Evolutionary conservation across 1,284 basidiomycete genomes (phyloP).

Genomic region (Boletus austroedulis): DNA sequence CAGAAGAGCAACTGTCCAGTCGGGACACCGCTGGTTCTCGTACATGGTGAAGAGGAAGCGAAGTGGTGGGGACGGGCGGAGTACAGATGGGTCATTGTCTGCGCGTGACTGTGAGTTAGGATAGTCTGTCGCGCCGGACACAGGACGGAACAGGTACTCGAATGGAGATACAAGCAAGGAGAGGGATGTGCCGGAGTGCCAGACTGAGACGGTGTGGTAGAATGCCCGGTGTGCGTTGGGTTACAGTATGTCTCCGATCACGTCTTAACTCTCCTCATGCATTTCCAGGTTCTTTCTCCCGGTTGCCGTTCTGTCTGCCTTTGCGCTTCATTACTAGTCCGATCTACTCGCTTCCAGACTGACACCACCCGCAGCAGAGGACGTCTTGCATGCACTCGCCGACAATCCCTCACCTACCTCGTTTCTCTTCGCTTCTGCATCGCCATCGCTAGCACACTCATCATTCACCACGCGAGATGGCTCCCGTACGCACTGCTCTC

Average conservation of each 20-base stretch:
- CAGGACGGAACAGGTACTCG: slow-evolving; percentile 34
- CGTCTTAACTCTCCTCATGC: background rate
- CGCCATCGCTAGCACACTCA: slow-evolving; percentile 56
- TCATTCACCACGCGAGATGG: slow-evolving; percentile 68
- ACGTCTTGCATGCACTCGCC: slow-evolving; percentile 55
- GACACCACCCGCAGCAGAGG: slow-evolving; percentile 54
- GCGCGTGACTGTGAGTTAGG: no score
- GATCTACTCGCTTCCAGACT: slow-evolving; percentile 14
- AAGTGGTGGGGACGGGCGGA: slow-evolving; percentile 41
- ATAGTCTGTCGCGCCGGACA: slow-evolving; percentile 15
- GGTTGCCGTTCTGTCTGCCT: slow-evolving; percentile 38
- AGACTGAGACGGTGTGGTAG: slow-evolving; percentile 47
- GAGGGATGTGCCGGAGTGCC: slow-evolving; percentile 54
- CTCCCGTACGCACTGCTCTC: slow-evolving; percentile 50
- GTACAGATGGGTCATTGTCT: no score
- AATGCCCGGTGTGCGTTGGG: slow-evolving; percentile 53
- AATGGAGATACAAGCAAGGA: slow-evolving; percentile 41
- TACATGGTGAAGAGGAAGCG: slow-evolving; percentile 86
- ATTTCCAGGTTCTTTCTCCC: slow-evolving; percentile 44
- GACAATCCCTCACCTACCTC: slow-evolving; percentile 53
- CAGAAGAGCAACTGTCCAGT: slow-evolving; percentile 91
- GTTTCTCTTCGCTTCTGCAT: slow-evolving; percentile 59
- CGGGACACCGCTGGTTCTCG: no score
- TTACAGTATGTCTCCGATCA: slow-evolving; percentile 43
- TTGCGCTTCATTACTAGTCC: slow-evolving; percentile 36